Evolutionary conservation across 2,329 filamentous ascomycete genomes (phyloP), one percentile per base, ranked within the genome.

Genomic region (Cylindrodendrum hubeiense): DNA sequence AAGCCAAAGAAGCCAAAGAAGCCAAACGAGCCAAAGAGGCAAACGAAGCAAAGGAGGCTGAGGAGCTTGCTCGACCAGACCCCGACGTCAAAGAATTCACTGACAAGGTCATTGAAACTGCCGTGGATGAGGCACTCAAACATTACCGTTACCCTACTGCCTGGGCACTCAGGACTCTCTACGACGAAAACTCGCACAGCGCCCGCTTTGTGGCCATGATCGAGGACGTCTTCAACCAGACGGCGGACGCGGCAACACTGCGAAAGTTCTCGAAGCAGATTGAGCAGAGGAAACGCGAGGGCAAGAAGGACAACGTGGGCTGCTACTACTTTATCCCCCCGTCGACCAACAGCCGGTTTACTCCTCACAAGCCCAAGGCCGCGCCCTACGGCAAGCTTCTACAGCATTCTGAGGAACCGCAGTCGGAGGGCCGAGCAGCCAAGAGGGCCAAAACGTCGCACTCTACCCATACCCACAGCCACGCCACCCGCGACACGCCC

Each of bases 131-230:
- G 72, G 88, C 88, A 5, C 76, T 91, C 52, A 79, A 82, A 64
- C 83, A 86, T 72, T 82, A 82, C 66, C 86, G 87, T 63, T 90
- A 88, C 74, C 86, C 87, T 58, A 90, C 88, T 9, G 89, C 89
- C 2, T 90, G 85, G 80, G 88, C 89, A 44, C 80, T 91, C 64
- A 83, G 87, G 57, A 85, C 83, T 15, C 80, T 90, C 65, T 90
- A 89, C 76, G 87, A 90, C 68, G 87, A 90, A 73, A 83, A 85
- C 65, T 81, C 81, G 47, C 76, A 79, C 41, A 82, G 89, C 68
- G 77, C 82, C 17, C 79, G 79, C 37, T 88, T 90, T 71, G 79
- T 90, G 63, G 78, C 81, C 66, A 85, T 90, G 81, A 79, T 90
- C 49, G 85, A 88, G 76, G 83, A 86, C 65, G 82, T 90, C 47